These are phyloP conservation scores for Hyaloperonospora arabidopsidis DNA, from an alignment of 352 stramenopile species.

Conservation along the genomic window DNA sequence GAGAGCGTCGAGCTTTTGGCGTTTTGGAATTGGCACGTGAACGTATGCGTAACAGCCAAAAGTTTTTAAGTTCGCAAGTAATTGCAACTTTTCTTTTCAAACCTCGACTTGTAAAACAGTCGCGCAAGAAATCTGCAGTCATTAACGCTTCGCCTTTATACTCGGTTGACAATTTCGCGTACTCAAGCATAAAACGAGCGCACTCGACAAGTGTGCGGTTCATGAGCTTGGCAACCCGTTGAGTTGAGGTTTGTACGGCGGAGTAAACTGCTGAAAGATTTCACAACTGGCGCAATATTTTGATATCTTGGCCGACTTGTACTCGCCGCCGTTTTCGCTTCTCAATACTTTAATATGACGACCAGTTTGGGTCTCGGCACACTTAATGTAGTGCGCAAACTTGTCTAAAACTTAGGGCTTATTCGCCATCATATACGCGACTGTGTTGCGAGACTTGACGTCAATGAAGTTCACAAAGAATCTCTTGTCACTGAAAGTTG, in stretches of 20 bases:
- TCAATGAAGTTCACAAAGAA: slow-evolving; percentile 9
- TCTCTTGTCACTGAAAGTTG: background rate
- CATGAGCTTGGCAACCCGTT: background rate
- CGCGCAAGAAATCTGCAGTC: background rate
- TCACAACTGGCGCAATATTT: slow-evolving; percentile 4
- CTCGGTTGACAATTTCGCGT: background rate
- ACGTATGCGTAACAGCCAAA: slow-evolving; percentile 1
- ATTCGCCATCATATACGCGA: slow-evolving; percentile 11
- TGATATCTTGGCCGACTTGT: slow-evolving; percentile 9
- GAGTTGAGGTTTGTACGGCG: slow-evolving; percentile 11
- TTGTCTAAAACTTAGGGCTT: slow-evolving; percentile 10
- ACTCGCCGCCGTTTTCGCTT: slow-evolving; percentile 23
- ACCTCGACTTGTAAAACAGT: background rate
- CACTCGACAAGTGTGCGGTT: background rate
- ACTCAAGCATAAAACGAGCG: background rate
- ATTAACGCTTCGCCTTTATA: slow-evolving; percentile 1
- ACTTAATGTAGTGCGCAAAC: slow-evolving; percentile 8
- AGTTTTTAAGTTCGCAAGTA: background rate
- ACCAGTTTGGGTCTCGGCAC: slow-evolving; percentile 7
- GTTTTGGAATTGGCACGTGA: background rate
- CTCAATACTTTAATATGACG: slow-evolving; percentile 11
- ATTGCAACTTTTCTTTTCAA: background rate
- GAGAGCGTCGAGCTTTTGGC: background rate
- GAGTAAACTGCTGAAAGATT: slow-evolving; percentile 10
- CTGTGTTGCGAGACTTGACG: slow-evolving; percentile 9